phyloP scores from a whole-genome alignment of 192 early-diverging fungal genomes.

The Rhizophagus sp. region DNA sequence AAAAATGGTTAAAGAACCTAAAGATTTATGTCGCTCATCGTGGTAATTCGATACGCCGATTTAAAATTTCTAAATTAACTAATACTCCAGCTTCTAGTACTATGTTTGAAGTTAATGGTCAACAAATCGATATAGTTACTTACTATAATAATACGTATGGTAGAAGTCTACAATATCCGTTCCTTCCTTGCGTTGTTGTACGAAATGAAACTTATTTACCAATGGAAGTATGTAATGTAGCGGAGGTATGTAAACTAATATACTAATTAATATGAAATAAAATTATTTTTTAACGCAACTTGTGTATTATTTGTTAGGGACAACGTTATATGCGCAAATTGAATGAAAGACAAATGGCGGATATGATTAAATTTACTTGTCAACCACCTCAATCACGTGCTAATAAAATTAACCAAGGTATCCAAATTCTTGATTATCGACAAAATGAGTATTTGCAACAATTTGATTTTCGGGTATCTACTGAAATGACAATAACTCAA shows the following conservation, averaged over 20 bases:
- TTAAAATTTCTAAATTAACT: constrained; percentile 70
- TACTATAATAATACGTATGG: constrained; percentile 81
- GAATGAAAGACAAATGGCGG: neutral
- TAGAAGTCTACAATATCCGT: constrained; percentile 68
- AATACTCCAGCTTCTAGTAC: constrained; percentile 64
- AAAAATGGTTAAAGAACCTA: constrained; percentile 55
- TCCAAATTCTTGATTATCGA: neutral
- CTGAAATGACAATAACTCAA: neutral
- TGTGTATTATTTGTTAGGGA: neutral
- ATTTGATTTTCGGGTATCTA: neutral
- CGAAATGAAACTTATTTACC: constrained; percentile 71
- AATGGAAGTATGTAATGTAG: constrained; percentile 87
- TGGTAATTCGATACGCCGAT: constrained; percentile 65
- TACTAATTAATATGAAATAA: neutral
- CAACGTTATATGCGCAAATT: neutral
- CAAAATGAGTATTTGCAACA: neutral
- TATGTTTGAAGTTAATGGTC: constrained; percentile 65
- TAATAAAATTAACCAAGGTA: neutral
- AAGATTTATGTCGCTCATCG: constrained; percentile 60
- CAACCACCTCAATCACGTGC: neutral
- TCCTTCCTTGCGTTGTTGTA: constrained; percentile 81
- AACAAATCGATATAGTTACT: constrained; percentile 62
- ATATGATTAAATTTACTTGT: neutral
- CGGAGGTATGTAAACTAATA: constrained; percentile 31
- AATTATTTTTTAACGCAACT: too few species aligned